Percentiles rank a stretch among this genome's conserved stretches.
Conservation (phyloP, 257 asterid genomes). For the Eustoma russellianum region DNA sequence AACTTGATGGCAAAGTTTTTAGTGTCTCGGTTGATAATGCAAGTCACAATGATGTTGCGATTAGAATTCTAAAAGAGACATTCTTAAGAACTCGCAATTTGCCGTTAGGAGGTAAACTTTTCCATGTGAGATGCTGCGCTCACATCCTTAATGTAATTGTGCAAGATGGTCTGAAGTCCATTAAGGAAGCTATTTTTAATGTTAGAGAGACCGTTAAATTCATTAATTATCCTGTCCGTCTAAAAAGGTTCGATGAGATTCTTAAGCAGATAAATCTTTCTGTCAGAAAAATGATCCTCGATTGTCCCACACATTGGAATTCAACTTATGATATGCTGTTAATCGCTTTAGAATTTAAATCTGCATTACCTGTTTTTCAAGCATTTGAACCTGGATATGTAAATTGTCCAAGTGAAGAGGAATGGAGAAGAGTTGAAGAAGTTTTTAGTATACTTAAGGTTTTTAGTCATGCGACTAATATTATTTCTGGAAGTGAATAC, state of each 20-base stretch:
- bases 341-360: not conserved
- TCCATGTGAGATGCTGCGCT: not conserved
- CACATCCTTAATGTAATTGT: not conserved
- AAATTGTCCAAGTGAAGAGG: not conserved
- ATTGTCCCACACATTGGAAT: not conserved
- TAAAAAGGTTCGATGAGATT: not conserved
- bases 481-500: constrained; percentile 11
- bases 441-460: not conserved
- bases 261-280: not conserved
- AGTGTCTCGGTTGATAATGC: not conserved
- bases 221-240: not conserved
- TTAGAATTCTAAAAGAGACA: not conserved
- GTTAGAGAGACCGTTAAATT: not conserved
- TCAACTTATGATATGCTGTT: not conserved
- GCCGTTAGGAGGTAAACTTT: not conserved
- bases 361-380: not conserved
- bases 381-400: not conserved
- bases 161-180: constrained; percentile 2
- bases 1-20: not conserved
- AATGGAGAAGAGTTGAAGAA: not conserved
- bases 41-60: constrained; percentile 1
- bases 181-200: not conserved
- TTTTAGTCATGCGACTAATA: not conserved
- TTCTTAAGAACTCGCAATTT: not conserved
- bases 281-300: not conserved